phyloP scores from a whole-genome alignment of 2,329 filamentous ascomycete genomes.

The Exophiala sp. region DNA sequence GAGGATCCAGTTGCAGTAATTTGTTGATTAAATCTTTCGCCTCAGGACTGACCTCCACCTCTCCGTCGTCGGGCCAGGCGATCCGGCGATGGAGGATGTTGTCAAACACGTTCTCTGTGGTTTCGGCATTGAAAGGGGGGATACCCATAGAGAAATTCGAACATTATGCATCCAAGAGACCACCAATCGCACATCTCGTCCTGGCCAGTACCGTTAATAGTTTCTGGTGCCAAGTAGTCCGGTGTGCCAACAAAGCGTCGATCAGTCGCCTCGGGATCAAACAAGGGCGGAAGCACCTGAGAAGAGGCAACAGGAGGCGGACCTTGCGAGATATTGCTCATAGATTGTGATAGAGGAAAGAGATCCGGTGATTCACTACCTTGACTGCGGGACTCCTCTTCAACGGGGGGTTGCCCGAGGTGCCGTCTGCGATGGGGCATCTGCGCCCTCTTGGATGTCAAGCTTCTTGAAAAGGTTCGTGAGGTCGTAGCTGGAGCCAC shows the following conservation, averaged over 20 bases:
- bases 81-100: constrained; percentile 89
- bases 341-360: constrained; percentile 56
- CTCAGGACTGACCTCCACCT: constrained; percentile 68
- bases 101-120: constrained; percentile 90
- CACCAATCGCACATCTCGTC: constrained; percentile 99
- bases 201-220: constrained; percentile 88
- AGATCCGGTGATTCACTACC: constrained; percentile 72
- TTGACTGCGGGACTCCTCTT: constrained; percentile 68
- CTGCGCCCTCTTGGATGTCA: constrained; percentile 59
- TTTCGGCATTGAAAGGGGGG: constrained; percentile 87
- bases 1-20: constrained; percentile 77
- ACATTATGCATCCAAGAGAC: constrained; percentile 97
- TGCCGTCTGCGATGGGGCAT: constrained; percentile 38
- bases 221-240: constrained; percentile 94
- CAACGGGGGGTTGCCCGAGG: constrained; percentile 57
- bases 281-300: constrained; percentile 82
- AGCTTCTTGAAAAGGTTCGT: constrained; percentile 76
- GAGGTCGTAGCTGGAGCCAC: constrained; percentile 72
- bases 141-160: constrained; percentile 88
- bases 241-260: constrained; percentile 93
- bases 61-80: constrained; percentile 84
- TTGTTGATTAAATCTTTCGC: constrained; percentile 93
- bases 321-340: constrained; percentile 44
- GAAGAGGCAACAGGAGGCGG: constrained; percentile 43
- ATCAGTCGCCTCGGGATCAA: constrained; percentile 89